Evolutionary conservation across 2,329 filamentous ascomycete species (phyloP).

Genomic region (Rhexocercosporidium sp.): DNA sequence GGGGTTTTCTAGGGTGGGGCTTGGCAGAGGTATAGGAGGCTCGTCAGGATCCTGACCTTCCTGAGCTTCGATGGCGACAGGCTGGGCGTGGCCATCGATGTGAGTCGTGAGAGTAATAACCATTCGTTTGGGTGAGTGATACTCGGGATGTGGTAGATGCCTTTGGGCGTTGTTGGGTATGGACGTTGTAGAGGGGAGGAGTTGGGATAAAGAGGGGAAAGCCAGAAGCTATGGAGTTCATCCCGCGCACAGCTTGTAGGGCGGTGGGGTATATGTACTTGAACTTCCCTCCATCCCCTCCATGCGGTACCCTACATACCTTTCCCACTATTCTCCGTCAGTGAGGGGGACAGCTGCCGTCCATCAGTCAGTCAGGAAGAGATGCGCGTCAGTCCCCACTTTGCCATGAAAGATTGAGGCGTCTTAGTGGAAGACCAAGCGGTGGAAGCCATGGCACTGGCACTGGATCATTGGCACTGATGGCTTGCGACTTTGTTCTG

Average conservation of each 20-base stretch:
- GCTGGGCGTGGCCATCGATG: constrained; percentile 28
- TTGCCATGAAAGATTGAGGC: constrained; percentile 10
- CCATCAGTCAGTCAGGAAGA: neutral
- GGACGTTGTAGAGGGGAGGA: neutral
- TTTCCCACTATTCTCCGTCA: neutral
- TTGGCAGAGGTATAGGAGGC: constrained; percentile 27
- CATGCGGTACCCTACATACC: neutral
- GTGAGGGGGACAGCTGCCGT: neutral
- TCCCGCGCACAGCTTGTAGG: neutral
- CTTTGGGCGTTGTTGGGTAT: neutral
- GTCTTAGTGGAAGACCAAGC: constrained; percentile 6
- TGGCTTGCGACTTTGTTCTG: neutral
- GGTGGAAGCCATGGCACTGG: constrained; percentile 6
- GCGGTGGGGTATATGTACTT: constrained; percentile 9
- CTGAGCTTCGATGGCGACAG: constrained; percentile 26
- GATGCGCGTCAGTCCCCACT: constrained; percentile 13
- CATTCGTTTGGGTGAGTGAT: constrained; percentile 28
- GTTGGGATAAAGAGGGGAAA: neutral
- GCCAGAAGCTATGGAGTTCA: constrained; percentile 1
- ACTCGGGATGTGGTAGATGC: neutral
- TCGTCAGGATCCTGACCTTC: constrained; percentile 28
- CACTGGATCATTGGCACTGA: neutral
- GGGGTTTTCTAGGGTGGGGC: constrained; percentile 1
- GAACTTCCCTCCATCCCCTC: neutral
- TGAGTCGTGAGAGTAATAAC: constrained; percentile 29